Base-by-base conservation (phyloP, 225 moss, liverwort and hornwort genomes). In the Pleurozium schreberi region DNA sequence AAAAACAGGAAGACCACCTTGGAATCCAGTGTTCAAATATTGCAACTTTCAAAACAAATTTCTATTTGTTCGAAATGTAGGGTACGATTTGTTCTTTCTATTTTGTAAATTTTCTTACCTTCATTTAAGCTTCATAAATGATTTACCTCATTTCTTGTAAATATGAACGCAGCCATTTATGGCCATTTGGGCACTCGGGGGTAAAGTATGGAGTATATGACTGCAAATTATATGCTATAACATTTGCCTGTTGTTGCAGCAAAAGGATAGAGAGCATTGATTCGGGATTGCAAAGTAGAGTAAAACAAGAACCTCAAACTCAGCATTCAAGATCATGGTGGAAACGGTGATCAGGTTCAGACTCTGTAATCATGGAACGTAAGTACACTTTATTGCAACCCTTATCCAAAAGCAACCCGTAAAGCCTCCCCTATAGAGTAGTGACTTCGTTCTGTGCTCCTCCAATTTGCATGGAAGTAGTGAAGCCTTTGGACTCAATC, bases 251-350 rank as follows among this genome's bases (percentile, higher is more conserved):
- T 66, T 89, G 85, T 84, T 92, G 91, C 94, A 97, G 97, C 80
- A 93, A 94, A 84, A 93, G 97, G 91, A 87, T 95, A 90, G 96
- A 95, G 84, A 92, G 92, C 79, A 90, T 95, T 79, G 93, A 94
- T 75, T 90, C 91, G 49, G 97, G 96, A 88, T 89, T 92, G 85
- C 89, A 93, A 61, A 91, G 86, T 84, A 95, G 92, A 93, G 78
- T 86, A 25, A 88, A 92, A 84, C 78, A 90, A 90, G 78, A 85
- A 77, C 88, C 89, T 60, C 82, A 83, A 42, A 79, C 81, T n/a
- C 84, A 84, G 28, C 92, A 87, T 55, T 85, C 92, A 75, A 96
- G 79, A 84, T 90, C 93, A 76, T 95, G 95, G 93, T 96, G 94
- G 95, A 90, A 86, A 62, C 45, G 90, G 81, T 88, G 82, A 91